A percentile compares a stretch with the other conserved stretches of the same genome.
phyloP scores from a whole-genome alignment of 2,329 filamentous ascomycete species.

The Penicillium sp. region DNA sequence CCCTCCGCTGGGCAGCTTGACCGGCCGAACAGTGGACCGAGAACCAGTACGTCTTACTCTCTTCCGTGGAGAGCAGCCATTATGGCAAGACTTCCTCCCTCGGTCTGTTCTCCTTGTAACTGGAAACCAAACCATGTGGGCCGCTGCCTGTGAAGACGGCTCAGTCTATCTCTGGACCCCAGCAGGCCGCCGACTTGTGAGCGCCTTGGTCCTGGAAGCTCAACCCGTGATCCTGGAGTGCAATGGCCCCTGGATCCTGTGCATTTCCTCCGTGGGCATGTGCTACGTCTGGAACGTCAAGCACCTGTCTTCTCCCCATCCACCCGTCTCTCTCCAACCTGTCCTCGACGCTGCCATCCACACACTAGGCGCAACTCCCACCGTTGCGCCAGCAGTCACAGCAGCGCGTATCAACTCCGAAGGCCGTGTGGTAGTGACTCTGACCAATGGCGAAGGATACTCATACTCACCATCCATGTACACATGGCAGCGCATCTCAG shows the following conservation, averaged over 20 bases:
- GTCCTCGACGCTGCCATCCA: constrained; percentile 81
- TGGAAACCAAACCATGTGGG: constrained; percentile 86
- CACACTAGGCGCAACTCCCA: constrained; percentile 71
- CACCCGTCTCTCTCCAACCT: constrained; percentile 81
- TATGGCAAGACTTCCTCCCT: constrained; percentile 95
- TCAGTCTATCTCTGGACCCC: constrained; percentile 88
- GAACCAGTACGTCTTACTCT: constrained; percentile 82
- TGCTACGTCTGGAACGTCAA: constrained; percentile 92
- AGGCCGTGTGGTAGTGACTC: constrained; percentile 78
- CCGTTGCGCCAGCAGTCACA: constrained; percentile 75
- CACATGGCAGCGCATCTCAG: constrained; percentile 90
- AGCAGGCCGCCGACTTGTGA: constrained; percentile 78
- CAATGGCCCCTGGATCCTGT: constrained; percentile 81
- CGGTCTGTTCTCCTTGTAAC: constrained; percentile 82
- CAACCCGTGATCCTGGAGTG: constrained; percentile 93
- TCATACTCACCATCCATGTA: constrained; percentile 81
- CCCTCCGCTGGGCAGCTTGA: constrained; percentile 57
- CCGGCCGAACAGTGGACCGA: constrained; percentile 57
- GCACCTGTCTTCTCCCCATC: constrained; percentile 75
- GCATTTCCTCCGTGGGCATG: constrained; percentile 80
- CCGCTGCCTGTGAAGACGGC: constrained; percentile 87
- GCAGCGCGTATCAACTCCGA: constrained; percentile 86
- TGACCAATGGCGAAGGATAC: constrained; percentile 93
- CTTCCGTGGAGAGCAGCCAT: constrained; percentile 68
- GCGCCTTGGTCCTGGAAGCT: constrained; percentile 78